Conservation (phyloP, 441 rosid species). For the Omphalea diandra region DNA sequence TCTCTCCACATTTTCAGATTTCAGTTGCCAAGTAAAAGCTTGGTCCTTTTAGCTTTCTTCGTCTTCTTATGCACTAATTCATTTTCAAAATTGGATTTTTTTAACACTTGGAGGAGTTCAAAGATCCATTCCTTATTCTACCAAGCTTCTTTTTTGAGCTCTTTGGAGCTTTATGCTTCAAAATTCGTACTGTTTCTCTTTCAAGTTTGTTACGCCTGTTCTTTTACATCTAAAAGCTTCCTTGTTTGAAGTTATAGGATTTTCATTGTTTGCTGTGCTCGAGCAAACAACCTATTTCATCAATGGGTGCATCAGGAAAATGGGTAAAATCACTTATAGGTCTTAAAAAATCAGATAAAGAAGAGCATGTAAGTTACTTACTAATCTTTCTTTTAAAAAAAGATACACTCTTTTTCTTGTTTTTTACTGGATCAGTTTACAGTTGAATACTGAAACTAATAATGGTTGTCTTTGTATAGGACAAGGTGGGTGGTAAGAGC, state of each 20-base stretch:
- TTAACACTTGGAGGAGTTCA: background rate
- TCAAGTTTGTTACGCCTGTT: background rate
- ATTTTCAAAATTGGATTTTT: background rate
- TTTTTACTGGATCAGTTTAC: background rate
- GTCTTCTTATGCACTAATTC: slow-evolving; percentile 2
- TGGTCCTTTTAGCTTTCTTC: background rate
- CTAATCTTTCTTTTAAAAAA: background rate
- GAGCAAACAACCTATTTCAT: background rate
- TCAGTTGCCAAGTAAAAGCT: too few relatives aligned
- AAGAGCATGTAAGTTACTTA: slow-evolving; percentile 57
- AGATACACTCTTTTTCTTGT: background rate
- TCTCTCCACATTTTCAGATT: slow-evolving; percentile 1
- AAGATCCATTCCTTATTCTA: too few relatives aligned
- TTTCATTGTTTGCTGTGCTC: slow-evolving; percentile 11
- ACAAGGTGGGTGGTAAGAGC: slow-evolving; percentile 48
- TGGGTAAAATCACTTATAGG: slow-evolving; percentile 87
- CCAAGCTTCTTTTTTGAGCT: background rate
- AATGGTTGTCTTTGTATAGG: slow-evolving; percentile 28
- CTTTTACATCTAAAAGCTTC: background rate
- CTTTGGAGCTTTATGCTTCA: background rate
- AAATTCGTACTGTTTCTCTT: background rate
- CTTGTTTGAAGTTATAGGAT: slow-evolving; percentile 14
- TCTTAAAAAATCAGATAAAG: slow-evolving; percentile 63
- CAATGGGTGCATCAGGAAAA: slow-evolving; percentile 85
- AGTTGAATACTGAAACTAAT: background rate